A percentile compares a stretch with the other conserved stretches of the same genome.
Evolutionary conservation across 129 eudicot genomes (phyloP).

Genomic region (Calendula officinalis): DNA sequence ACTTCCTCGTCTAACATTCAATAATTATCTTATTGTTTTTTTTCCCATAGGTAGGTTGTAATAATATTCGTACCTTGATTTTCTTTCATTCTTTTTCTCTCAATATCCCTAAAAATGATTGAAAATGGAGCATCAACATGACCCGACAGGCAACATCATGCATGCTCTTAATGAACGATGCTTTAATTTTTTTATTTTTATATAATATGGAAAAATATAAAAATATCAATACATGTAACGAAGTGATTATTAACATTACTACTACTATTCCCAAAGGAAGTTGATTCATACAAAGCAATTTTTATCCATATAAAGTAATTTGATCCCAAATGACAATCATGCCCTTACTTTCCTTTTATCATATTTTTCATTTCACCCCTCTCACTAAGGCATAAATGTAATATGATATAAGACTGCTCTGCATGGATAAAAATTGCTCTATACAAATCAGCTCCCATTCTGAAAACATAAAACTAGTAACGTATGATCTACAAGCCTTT

Average conservation of each 20-base stretch:
- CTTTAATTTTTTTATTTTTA: background rate
- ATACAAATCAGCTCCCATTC: too few relatives aligned
- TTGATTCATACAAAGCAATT: too few relatives aligned
- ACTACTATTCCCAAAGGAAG: too few relatives aligned
- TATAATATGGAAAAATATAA: background rate
- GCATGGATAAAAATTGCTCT: too few relatives aligned
- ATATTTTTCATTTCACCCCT: too few relatives aligned
- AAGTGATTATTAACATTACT: background rate
- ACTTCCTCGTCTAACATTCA: conserved; percentile 24
- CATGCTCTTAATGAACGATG: background rate
- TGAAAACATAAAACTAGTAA: too few relatives aligned
- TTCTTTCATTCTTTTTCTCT: background rate
- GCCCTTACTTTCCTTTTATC: too few relatives aligned
- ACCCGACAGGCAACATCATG: conserved; percentile 20
- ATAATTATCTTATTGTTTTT: conserved; percentile 1
- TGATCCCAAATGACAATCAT: too few relatives aligned
- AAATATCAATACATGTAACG: background rate
- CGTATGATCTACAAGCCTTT: too few relatives aligned
- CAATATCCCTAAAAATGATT: conserved; percentile 5
- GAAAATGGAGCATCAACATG: conserved; percentile 27
- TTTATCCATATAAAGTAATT: too few relatives aligned
- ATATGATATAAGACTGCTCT: too few relatives aligned
- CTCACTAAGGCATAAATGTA: too few relatives aligned
- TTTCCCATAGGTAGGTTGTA: conserved; percentile 20
- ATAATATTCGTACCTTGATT: conserved; percentile 24